Evolutionary conservation across 192 early-diverging fungal species (phyloP), one percentile per base, ranked within the genome.

Genomic region (Backusella australiensis): DNA sequence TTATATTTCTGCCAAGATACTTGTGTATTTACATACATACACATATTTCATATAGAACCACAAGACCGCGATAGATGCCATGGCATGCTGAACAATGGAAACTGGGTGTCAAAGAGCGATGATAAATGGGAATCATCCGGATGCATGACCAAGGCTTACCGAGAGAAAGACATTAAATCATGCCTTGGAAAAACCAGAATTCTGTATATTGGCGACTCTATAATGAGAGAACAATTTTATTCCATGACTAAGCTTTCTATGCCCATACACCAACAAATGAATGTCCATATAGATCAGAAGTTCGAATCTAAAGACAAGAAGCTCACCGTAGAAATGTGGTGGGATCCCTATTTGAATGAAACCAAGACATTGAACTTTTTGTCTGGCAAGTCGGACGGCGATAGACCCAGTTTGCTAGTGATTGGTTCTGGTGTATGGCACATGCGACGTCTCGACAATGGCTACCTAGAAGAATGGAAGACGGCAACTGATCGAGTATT

Each of bases 131-230:
- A 92, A 67, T 82, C 90, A 4, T 71, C 82, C 14, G 89, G 90
- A 9, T 92, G 91, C 70, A 89, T 89, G 82, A 76, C 89, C 34
- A 82, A 86, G 19, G 81, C 77, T 23, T 93, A 92, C 80, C 75
- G 81, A 14, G 6, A 63, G 0, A 39, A 79, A 19, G 82, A 87
- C 17, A 72, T 87, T 14, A 34, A 44, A 0, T 71, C 44, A 9
- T 94, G 93, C 69, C 66, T 93, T 1, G 77, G 46, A 14, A 71
- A 81, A 34, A 77, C 81, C 6, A 82, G 85, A 23, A 77, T 87
- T 9, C 79, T 91, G 36, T 90, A 90, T 77, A 83, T 91, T 69
- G 92, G 94, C 41, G 92, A 95, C 79, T 94, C 92, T 0, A 81
- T 89, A 1, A 85, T 90, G 44, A 86, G 94, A 26, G 83, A 86